A percentile compares a stretch with the other conserved stretches of the same genome.
These are phyloP conservation scores for Scedosporium dehoogii DNA, from an alignment of 2,329 filamentous ascomycete genomes.

Conservation along the genomic window DNA sequence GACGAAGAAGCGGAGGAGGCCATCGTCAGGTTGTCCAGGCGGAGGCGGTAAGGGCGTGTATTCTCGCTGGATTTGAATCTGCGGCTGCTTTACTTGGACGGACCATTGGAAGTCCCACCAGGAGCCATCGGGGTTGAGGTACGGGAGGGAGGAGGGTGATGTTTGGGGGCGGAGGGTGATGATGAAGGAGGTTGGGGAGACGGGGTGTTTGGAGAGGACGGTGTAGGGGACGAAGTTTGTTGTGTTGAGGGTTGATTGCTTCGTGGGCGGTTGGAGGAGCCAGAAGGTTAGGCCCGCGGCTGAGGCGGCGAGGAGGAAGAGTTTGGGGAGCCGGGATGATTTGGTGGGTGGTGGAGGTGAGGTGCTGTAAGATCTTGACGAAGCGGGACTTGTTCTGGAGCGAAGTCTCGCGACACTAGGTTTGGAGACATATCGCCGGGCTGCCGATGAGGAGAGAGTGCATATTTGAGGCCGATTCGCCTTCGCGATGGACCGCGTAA, in stretches of 20 bases:
- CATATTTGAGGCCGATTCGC: not conserved
- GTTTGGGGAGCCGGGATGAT: not conserved
- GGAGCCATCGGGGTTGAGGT: slow-evolving; percentile 11
- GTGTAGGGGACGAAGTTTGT: slow-evolving; percentile 56
- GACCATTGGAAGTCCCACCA: slow-evolving; percentile 62
- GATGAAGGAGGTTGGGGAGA: slow-evolving; percentile 60
- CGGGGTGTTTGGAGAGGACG: slow-evolving; percentile 48
- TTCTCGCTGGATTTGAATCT: slow-evolving; percentile 80
- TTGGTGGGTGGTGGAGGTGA: not conserved
- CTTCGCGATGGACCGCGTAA: not conserved
- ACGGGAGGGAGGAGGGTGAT: slow-evolving; percentile 17
- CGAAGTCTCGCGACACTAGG: not conserved
- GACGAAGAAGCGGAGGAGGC: slow-evolving; percentile 61
- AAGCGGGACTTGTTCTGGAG: not conserved
- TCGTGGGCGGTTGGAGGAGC: not conserved
- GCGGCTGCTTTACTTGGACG: slow-evolving; percentile 88
- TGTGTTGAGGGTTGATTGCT: slow-evolving; percentile 37
- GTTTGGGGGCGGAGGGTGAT: slow-evolving; percentile 46
- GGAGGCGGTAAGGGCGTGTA: slow-evolving; percentile 76
- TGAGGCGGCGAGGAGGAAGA: slow-evolving; percentile 4
- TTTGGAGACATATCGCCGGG: not conserved
- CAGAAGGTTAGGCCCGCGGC: not conserved
- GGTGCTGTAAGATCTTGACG: not conserved
- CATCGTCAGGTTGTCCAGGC: slow-evolving; percentile 18
- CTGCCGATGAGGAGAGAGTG: not conserved